phyloP scores from a whole-genome alignment of 2,329 filamentous ascomycete species.

The Aspergillus nomiae region DNA sequence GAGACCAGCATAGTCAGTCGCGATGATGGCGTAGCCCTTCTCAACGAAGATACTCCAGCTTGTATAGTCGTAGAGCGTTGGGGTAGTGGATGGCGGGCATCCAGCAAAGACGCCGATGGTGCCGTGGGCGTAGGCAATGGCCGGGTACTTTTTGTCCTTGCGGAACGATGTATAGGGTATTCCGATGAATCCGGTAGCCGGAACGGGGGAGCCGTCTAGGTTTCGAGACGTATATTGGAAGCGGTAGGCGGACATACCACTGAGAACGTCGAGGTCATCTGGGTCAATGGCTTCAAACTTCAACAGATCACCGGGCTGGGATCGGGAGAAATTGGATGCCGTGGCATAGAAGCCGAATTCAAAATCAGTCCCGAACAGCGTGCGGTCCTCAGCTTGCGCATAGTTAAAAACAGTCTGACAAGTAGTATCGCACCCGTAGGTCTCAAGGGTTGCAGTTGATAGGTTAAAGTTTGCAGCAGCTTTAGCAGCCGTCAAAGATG shows the following conservation, averaged over 20 bases:
- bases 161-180: slow-evolving; percentile 4
- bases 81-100: slow-evolving; percentile 10
- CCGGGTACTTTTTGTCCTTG: background rate
- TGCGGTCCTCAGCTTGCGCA: slow-evolving; percentile 13
- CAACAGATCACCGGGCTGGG: slow-evolving; percentile 13
- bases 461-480: background rate
- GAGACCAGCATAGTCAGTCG: slow-evolving; percentile 2
- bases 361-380: slow-evolving; percentile 6
- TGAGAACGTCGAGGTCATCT: background rate
- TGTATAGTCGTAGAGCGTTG: slow-evolving; percentile 12
- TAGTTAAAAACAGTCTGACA: background rate
- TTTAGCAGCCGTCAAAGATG: background rate
- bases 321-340: slow-evolving; percentile 9
- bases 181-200: slow-evolving; percentile 10
- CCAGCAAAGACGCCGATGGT: slow-evolving; percentile 10
- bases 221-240: slow-evolving; percentile 9
- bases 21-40: slow-evolving; percentile 1
- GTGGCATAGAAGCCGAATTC: slow-evolving; percentile 14
- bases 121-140: slow-evolving; percentile 15
- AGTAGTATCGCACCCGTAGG: background rate
- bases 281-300: slow-evolving; percentile 10
- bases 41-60: slow-evolving; percentile 10
- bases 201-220: slow-evolving; percentile 4
- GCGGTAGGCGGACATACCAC: slow-evolving; percentile 6
- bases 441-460: background rate